A percentile compares a stretch with the other conserved stretches of the same genome.
These are phyloP conservation scores for Penicillium sp. DNA, from an alignment of 2,329 filamentous ascomycete genomes.

Conservation along the genomic window DNA sequence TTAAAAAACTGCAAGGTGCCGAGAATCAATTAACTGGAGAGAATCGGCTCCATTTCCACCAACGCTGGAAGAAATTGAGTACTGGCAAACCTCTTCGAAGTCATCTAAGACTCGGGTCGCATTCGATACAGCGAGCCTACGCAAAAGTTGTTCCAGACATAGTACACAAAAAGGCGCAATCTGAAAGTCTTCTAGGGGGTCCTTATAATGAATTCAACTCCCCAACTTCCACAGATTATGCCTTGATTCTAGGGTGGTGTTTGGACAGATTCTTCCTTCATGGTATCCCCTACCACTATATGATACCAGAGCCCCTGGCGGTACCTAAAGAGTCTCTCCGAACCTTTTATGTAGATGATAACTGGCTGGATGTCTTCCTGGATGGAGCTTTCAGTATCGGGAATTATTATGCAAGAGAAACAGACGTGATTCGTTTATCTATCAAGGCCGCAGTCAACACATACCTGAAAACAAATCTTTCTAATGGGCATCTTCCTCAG, in stretches of 20 bases:
- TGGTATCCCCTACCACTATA: slow-evolving; percentile 39
- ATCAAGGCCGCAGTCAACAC: slow-evolving; percentile 34
- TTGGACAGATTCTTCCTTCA: slow-evolving; percentile 36
- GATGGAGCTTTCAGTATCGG: slow-evolving; percentile 43
- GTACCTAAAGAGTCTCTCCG: slow-evolving; percentile 38
- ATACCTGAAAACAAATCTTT: slow-evolving; percentile 22
- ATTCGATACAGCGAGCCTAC: not conserved
- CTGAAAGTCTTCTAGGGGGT: not conserved
- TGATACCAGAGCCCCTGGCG: slow-evolving; percentile 36
- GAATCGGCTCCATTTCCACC: not conserved
- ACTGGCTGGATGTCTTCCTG: slow-evolving; percentile 42
- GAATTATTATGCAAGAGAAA: slow-evolving; percentile 31
- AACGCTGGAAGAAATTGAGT: not conserved
- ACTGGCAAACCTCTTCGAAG: not conserved
- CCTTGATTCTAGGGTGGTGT: slow-evolving; percentile 33
- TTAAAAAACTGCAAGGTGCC: not conserved
- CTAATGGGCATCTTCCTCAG: slow-evolving; percentile 21
- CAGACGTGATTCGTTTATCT: slow-evolving; percentile 25
- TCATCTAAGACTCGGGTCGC: not conserved
- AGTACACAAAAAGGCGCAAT: not conserved
- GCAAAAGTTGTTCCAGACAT: not conserved
- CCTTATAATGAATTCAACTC: slow-evolving; percentile 33
- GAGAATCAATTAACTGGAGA: not conserved
- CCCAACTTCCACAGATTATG: slow-evolving; percentile 34
- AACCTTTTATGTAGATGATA: slow-evolving; percentile 45